A percentile compares a stretch with the other conserved stretches of the same genome.
Conservation (phyloP, 106 monocot genomes). For the Acanthochlamys bracteata region DNA sequence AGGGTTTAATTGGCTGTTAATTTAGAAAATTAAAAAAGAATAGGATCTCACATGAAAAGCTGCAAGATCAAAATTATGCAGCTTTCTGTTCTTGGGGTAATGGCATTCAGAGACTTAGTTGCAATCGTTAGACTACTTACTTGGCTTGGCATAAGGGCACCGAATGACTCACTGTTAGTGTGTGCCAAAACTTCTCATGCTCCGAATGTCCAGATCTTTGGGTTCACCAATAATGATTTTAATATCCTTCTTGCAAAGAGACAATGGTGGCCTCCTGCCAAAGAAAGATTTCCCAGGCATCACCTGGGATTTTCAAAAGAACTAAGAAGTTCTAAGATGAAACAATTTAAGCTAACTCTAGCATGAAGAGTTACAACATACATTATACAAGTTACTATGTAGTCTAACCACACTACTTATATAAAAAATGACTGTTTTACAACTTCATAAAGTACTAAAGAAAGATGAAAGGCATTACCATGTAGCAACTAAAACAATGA, state of each 20-base stretch:
- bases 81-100: too few relatives aligned
- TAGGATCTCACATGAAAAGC: too few relatives aligned
- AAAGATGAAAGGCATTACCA: too few relatives aligned
- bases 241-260: slow-evolving; percentile 61
- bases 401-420: background rate
- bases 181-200: slow-evolving; percentile 23
- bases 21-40: too few relatives aligned
- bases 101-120: too few relatives aligned
- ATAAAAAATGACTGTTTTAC: background rate
- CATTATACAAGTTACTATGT: background rate
- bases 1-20: too few relatives aligned
- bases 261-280: slow-evolving; percentile 62
- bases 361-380: background rate
- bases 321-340: background rate
- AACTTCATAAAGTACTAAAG: too few relatives aligned
- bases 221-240: slow-evolving; percentile 79
- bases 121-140: too few relatives aligned
- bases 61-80: too few relatives aligned
- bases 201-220: slow-evolving; percentile 53
- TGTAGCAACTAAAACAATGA: too few relatives aligned
- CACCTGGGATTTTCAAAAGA: slow-evolving; percentile 35
- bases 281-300: slow-evolving; percentile 86
- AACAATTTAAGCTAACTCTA: background rate
- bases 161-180: too few relatives aligned
- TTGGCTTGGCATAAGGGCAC: too few relatives aligned